A percentile compares a stretch with the other conserved stretches of the same genome.
Conservation (phyloP, 2,329 filamentous ascomycete genomes). For the Curvularia verruculosa region DNA sequence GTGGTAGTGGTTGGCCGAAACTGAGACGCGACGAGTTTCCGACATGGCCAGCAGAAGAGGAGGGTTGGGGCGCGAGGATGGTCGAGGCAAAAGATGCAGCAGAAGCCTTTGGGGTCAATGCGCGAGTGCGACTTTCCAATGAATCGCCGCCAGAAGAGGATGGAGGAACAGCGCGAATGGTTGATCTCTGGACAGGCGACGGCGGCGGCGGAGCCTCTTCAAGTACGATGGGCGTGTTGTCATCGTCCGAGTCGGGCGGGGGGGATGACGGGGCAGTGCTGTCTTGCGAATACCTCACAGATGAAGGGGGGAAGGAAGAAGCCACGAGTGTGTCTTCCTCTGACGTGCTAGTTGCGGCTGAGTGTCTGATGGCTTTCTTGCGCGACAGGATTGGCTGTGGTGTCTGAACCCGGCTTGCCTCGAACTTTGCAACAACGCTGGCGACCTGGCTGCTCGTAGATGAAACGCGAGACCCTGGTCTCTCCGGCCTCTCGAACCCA, state of each 20-base stretch:
- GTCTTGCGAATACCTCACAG: constrained; percentile 48
- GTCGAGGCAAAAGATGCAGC: constrained; percentile 46
- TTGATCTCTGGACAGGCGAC: constrained; percentile 32
- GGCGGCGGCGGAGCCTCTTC: constrained; percentile 45
- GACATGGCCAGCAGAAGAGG: constrained; percentile 33
- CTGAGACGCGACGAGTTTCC: constrained; percentile 39
- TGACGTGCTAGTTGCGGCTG: constrained; percentile 47
- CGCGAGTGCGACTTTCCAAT: constrained; percentile 37
- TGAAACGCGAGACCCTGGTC: constrained; percentile 50
- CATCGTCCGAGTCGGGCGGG: constrained; percentile 36
- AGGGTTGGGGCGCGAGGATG: constrained; percentile 31
- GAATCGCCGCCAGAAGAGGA: constrained; percentile 44
- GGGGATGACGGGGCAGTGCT: constrained; percentile 49
- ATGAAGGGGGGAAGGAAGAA: constrained; percentile 46
- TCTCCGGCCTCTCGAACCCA: constrained; percentile 48
- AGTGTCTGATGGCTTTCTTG: constrained; percentile 46
- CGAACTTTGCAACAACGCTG: constrained; percentile 49
- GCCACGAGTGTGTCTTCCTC: constrained; percentile 48
- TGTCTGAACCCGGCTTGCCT: constrained; percentile 42
- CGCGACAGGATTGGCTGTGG: constrained; percentile 43
- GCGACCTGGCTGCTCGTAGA: constrained; percentile 43
- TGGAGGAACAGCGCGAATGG: constrained; percentile 48
- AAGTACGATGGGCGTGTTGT: constrained; percentile 43
- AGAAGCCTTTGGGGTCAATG: constrained; percentile 46
- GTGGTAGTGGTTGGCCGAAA: constrained; percentile 31